Evolutionary conservation across 2,329 filamentous ascomycete species (phyloP), one percentile per base, ranked within the genome.

Genomic region (Neospermospora avenae): DNA sequence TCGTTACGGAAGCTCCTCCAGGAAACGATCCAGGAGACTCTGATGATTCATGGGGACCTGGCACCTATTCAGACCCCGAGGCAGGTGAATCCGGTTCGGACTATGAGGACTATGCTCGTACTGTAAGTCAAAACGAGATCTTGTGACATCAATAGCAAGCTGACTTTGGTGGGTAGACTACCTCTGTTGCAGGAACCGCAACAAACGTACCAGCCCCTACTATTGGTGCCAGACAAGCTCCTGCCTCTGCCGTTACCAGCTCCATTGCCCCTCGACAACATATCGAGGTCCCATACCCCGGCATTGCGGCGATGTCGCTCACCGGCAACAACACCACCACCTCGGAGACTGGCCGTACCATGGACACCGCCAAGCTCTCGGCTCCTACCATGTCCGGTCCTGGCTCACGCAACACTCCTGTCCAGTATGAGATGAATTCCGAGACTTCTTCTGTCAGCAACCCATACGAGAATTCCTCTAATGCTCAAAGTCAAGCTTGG

Each of bases 1-100:
- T 62, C 14, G 48, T 39, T 24, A n/a, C 52, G 8, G 24, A 44
- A n/a, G 54, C 68, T 24, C 61, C 68, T 22, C 68, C 69, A 13
- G 11, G 31, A 0, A 66, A 69, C 52, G 68, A 69, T 44, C n/a
- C n/a, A n/a, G 64, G 63, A 20, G 59, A 31, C 41, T 48, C 58
- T 25, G n/a, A 39, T 44, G 25, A 22, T 20, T 14, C 34, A 5
- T 45, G 11, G 46, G 48, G 18, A n/a, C 16, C 28, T 54, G 41
- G 25, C 16, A 49, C 34, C 11, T 42, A 52, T 25, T 49, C 42
- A 20, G 60, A 64, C 34, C 62, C 62, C 5, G 62, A 63, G 28
- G 59, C 52, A 41, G 59, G 60, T 4, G 24, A 58, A 14, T 56
- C 22, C 2, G 54, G 39, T 37, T 49, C 56, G 4, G 53, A 59